phyloP scores from a whole-genome alignment of 805 yeast species.

The Schwanniomyces vanrijiae region DNA sequence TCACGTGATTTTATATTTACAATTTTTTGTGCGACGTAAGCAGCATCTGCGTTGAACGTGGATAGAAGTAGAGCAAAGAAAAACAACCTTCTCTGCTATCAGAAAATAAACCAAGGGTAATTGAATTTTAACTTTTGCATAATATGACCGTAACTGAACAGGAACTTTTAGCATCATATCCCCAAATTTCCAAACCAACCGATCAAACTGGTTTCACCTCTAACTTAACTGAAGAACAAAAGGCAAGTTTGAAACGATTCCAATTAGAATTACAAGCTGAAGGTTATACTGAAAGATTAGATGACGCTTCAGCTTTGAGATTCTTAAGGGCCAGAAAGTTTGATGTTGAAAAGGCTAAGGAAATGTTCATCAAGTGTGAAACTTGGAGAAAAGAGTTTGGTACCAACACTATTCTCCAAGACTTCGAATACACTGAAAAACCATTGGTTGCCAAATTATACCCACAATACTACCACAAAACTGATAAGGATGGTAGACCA shows the following conservation, averaged over 20 bases:
- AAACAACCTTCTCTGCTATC: background rate
- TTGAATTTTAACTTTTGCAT: background rate
- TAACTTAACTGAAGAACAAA: conserved; percentile 68
- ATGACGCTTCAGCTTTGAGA: conserved; percentile 80
- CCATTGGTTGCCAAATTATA: conserved; percentile 83
- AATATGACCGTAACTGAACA: conserved; percentile 26
- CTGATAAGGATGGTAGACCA: conserved; percentile 96
- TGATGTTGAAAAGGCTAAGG: conserved; percentile 72
- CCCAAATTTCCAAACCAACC: conserved; percentile 65
- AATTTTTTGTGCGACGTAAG: background rate
- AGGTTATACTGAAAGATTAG: conserved; percentile 78
- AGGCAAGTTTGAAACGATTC: conserved; percentile 55
- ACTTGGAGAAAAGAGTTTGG: conserved; percentile 89
- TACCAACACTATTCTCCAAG: conserved; percentile 79
- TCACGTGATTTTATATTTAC: background rate
- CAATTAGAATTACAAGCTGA: conserved; percentile 55
- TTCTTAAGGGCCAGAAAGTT: conserved; percentile 95
- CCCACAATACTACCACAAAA: conserved; percentile 97
- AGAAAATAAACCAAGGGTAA: background rate
- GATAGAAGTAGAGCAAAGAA: background rate
- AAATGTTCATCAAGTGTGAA: conserved; percentile 86
- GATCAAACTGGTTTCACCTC: conserved; percentile 79
- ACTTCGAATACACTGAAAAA: conserved; percentile 92
- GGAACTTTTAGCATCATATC: conserved; percentile 58
- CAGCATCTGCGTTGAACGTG: background rate